phyloP scores from a whole-genome alignment of 2,329 filamentous ascomycete genomes.

The Pseudogymnoascus sp. region DNA sequence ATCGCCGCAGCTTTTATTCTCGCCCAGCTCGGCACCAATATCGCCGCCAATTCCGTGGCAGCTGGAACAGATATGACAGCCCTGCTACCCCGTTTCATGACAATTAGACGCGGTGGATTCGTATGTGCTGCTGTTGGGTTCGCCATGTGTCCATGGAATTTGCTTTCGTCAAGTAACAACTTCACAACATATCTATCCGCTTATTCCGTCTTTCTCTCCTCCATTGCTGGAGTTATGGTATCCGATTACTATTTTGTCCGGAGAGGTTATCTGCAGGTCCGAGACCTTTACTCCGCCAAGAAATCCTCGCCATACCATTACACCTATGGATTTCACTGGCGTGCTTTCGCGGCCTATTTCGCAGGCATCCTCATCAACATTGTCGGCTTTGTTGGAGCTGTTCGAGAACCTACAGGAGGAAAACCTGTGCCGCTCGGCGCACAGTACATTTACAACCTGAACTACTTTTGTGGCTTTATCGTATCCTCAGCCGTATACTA shows the following conservation, averaged over 20 bases:
- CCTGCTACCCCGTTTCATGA: constrained; percentile 69
- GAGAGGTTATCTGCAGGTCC: constrained; percentile 70
- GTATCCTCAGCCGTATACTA: constrained; percentile 63
- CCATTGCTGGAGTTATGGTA: constrained; percentile 85
- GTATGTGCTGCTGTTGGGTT: constrained; percentile 73
- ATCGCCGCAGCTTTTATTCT: constrained; percentile 65
- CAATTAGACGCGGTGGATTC: constrained; percentile 80
- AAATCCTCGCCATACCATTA: constrained; percentile 65
- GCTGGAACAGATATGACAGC: constrained; percentile 73
- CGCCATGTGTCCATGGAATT: constrained; percentile 79
- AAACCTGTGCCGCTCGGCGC: constrained; percentile 64
- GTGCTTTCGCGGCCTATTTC: constrained; percentile 76
- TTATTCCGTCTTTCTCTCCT: constrained; percentile 89
- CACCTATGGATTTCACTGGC: constrained; percentile 68
- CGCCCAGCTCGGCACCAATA: constrained; percentile 79
- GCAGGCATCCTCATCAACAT: constrained; percentile 82
- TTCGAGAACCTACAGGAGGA: constrained; percentile 43
- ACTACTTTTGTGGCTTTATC: constrained; percentile 81
- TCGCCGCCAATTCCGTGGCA: constrained; percentile 78
- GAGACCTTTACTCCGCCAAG: constrained; percentile 69
- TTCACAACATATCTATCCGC: constrained; percentile 89
- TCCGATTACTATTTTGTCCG: constrained; percentile 84
- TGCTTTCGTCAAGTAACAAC: constrained; percentile 66
- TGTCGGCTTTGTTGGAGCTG: constrained; percentile 78
- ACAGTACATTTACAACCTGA: constrained; percentile 79